These are phyloP conservation scores for Phytophthora ohioensis DNA, from an alignment of 352 stramenopile genomes.

Conservation along the genomic window DNA sequence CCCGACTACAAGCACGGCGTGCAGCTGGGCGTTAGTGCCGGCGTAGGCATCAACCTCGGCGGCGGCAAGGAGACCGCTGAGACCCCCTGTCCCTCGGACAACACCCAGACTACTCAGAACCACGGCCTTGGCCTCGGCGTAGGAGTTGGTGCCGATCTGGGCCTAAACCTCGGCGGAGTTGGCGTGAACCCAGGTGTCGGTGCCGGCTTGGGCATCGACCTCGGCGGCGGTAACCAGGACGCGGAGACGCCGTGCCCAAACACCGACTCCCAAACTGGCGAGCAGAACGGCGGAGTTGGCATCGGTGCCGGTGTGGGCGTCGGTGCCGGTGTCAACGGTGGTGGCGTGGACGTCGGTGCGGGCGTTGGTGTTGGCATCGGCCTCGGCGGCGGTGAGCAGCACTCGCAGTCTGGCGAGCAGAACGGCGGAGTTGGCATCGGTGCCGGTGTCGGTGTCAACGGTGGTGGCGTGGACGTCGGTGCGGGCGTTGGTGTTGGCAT, in stretches of 20 bases:
- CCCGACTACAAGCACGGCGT: constrained; percentile 34
- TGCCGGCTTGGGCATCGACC: not conserved
- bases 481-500: constrained; percentile 1
- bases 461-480: not conserved
- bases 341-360: not conserved
- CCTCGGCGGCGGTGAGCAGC: constrained; percentile 1
- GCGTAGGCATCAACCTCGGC: constrained; percentile 11
- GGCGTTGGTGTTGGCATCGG: constrained; percentile 9
- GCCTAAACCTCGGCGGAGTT: constrained; percentile 6
- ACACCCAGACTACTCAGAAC: constrained; percentile 9
- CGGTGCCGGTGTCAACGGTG: not conserved
- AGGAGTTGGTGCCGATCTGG: constrained; percentile 6
- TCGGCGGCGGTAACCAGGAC: constrained; percentile 10
- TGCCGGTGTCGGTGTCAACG: too few relatives aligned
- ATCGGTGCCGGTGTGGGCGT: not conserved
- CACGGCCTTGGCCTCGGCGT: constrained; percentile 11
- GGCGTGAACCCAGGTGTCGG: constrained; percentile 12
- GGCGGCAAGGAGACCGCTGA: constrained; percentile 16
- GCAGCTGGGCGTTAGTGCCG: constrained; percentile 17
- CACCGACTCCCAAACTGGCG: not conserved
- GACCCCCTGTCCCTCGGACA: constrained; percentile 16
- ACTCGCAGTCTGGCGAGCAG: constrained; percentile 5
- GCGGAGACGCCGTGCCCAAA: constrained; percentile 1
- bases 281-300: constrained; percentile 10
- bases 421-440: constrained; percentile 4